phyloP scores from a whole-genome alignment of 768 basidiomycete species.

The Lactarius deliciosus region DNA sequence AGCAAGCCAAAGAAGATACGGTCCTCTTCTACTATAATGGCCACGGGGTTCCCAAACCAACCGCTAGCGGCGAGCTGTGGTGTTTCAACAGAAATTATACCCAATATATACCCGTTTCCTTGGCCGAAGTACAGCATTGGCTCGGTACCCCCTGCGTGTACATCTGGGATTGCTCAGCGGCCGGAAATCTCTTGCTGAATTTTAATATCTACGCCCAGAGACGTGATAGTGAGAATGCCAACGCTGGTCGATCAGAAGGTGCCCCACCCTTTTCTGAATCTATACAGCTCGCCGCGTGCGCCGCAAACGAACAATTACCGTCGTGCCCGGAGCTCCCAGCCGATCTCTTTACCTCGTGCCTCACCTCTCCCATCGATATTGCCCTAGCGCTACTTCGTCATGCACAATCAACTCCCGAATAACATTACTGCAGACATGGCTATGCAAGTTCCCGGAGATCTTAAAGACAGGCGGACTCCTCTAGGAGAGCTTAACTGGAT shows the following conservation, averaged over 20 bases:
- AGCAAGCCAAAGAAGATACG: constrained; percentile 89
- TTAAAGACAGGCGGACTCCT: constrained; percentile 94
- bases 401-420: constrained; percentile 82
- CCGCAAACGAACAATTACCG: constrained; percentile 86
- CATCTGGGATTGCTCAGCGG: constrained; percentile 99
- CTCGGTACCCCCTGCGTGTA: constrained; percentile 93
- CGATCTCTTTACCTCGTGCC: constrained; percentile 95
- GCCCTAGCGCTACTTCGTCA: constrained; percentile 91
- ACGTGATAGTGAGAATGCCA: constrained; percentile 64
- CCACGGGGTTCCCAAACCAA: constrained; percentile 97
- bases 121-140: constrained; percentile 93
- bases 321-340: constrained; percentile 96
- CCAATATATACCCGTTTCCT: constrained; percentile 95
- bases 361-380: constrained; percentile 98
- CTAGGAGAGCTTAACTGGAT: constrained; percentile 99
- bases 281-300: constrained; percentile 93
- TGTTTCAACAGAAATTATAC: constrained; percentile 97
- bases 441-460: constrained; percentile 91
- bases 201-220: constrained; percentile 79
- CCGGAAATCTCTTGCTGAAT: constrained; percentile 88
- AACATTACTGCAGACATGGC: constrained; percentile 87
- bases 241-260: constrained; percentile 57
- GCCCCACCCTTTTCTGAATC: constrained; percentile 77
- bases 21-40: constrained; percentile 98
- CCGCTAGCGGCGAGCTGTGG: constrained; percentile 95